phyloP scores from a whole-genome alignment of 2,329 filamentous ascomycete species.

The Diaporthe aspalathi region DNA sequence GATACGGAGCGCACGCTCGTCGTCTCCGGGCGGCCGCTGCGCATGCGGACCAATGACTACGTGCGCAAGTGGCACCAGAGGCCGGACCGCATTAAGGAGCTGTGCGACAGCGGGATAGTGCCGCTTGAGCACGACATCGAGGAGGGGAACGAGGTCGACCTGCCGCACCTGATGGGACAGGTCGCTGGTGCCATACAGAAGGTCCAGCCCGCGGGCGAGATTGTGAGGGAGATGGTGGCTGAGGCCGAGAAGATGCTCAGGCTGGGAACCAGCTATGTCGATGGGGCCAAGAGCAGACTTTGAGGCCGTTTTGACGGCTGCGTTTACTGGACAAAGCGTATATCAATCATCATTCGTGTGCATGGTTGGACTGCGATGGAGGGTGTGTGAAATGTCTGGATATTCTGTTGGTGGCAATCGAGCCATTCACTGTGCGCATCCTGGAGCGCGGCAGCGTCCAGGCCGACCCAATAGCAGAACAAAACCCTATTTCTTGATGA shows the following conservation, averaged over 20 bases:
- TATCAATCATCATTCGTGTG: background rate
- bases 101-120: constrained; percentile 82
- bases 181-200: constrained; percentile 82
- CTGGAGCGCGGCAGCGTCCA: background rate
- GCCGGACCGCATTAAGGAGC: constrained; percentile 78
- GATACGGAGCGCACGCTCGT: constrained; percentile 88
- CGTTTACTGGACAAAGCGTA: background rate
- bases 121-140: constrained; percentile 88
- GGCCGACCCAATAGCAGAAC: background rate
- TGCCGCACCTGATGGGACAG: constrained; percentile 94
- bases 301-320: background rate
- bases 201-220: constrained; percentile 83
- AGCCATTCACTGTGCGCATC: constrained; percentile 3
- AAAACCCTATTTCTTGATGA: constrained; percentile 71
- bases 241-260: constrained; percentile 78
- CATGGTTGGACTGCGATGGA: background rate
- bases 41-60: constrained; percentile 86
- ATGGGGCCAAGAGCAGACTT: constrained; percentile 38
- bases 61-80: constrained; percentile 82
- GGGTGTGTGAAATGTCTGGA: background rate
- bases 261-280: constrained; percentile 70
- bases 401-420: background rate
- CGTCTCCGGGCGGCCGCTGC: constrained; percentile 81
- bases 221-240: constrained; percentile 90
- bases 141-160: constrained; percentile 82